These are phyloP conservation scores for Plantago elongata DNA, from an alignment of 257 asterid genomes.

Conservation along the genomic window DNA sequence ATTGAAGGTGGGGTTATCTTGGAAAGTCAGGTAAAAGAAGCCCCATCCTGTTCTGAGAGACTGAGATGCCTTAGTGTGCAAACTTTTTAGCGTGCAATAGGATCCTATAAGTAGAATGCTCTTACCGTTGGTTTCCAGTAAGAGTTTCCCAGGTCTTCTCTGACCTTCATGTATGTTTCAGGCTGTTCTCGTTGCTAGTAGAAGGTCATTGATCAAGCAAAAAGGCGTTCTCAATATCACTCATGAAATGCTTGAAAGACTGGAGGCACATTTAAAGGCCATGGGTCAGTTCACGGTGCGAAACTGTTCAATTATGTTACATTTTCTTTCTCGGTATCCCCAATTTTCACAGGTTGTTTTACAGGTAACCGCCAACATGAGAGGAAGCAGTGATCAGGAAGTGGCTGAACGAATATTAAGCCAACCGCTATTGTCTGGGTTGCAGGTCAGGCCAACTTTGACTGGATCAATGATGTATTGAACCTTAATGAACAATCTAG, in stretches of 20 bases:
- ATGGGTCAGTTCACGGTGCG: constrained; percentile 82
- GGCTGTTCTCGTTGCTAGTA: constrained; percentile 95
- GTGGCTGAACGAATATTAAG: constrained; percentile 78
- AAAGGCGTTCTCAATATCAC: constrained; percentile 73
- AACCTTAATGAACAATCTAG: background rate
- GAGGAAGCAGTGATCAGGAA: constrained; percentile 93
- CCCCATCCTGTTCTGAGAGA: too few relatives aligned
- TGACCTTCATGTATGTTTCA: constrained; percentile 18
- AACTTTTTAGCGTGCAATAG: too few relatives aligned
- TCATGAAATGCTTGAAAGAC: constrained; percentile 93
- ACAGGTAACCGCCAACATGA: constrained; percentile 94
- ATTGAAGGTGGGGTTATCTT: constrained; percentile 84
- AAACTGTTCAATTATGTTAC: too few relatives aligned
- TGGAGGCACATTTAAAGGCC: constrained; percentile 95
- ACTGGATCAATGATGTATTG: background rate
- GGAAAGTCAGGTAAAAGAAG: constrained; percentile 78
- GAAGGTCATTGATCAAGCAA: constrained; percentile 71
- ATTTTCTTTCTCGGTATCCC: too few relatives aligned
- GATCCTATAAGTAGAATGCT: too few relatives aligned
- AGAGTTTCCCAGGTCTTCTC: too few relatives aligned
- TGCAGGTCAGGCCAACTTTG: constrained; percentile 56
- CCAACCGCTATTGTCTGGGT: constrained; percentile 79
- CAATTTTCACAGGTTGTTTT: constrained; percentile 3
- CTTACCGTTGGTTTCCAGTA: too few relatives aligned
- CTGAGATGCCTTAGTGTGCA: too few relatives aligned